Base-by-base conservation (phyloP, 768 basidiomycete species). In the Mycena galopus region DNA sequence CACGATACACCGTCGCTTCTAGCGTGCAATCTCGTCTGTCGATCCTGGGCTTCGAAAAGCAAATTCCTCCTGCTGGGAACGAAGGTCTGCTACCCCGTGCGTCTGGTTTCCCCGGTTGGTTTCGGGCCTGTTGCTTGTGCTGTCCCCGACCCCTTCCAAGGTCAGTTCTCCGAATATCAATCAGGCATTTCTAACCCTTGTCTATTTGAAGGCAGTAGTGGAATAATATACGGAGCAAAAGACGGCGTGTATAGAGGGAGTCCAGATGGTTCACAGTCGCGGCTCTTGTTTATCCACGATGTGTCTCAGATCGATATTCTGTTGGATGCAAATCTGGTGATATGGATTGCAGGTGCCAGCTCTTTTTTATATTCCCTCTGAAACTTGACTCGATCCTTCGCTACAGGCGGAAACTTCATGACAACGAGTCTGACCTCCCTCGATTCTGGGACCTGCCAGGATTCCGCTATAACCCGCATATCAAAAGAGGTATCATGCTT, bases 241-340 rank as follows among this genome's bases (percentile, higher is more conserved):
- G 70, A 75, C 51, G 73, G 73, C 2, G 21, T 75, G 2, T 75
- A 75, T 51, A 32, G 58, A 37, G 62, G 58, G 12, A 29, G 25
- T 11, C 9, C 19, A 27, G 50, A 59, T 23, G 72, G 63, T 25
- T 55, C 67, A 16, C 67, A 59, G 12, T 29, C 44, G 11, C 62
- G 71, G 11, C 70, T 72, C 27, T 27, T 68, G 5, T 57, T 53
- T 0, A 35, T 66, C 5, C 47, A 35, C 35, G 44, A 66, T 30
- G 93, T 95, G 23, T 88, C 89, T 0, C 93, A 94, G 81, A 89
- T 95, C 21, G 93, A 94, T 71, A 88, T 95, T 5, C 85, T 95
- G 35, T 92, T 93, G 77, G 91, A 94, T 50, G 91, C 89, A 74
- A 89, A 93, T 74, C 85, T 94, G 6, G 84, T 95, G 64, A 87